phyloP scores from a whole-genome alignment of 495 filamentous ascomycete genomes.

The Trichoderma reesei region DNA sequence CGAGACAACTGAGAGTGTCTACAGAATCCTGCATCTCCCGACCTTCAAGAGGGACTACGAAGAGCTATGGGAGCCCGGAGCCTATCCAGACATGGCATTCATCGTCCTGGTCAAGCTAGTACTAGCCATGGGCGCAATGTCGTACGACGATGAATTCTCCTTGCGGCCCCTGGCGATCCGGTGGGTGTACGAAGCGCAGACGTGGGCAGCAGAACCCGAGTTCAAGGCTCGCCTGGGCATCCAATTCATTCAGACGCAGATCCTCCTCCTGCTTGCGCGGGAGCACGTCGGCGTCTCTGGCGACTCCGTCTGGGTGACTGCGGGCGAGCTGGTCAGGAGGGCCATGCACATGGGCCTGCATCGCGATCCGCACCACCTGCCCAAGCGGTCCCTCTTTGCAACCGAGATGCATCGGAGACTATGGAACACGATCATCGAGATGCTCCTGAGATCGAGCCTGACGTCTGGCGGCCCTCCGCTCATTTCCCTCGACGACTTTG shows the following conservation, averaged over 20 bases:
- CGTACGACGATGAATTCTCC: slow-evolving; percentile 40
- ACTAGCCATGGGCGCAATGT: slow-evolving; percentile 49
- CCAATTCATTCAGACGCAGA: slow-evolving; percentile 44
- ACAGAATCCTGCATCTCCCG: slow-evolving; percentile 44
- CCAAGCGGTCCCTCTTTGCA: slow-evolving; percentile 34
- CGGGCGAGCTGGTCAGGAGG: slow-evolving; percentile 45
- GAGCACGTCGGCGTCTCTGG: slow-evolving; percentile 45
- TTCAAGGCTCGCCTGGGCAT: slow-evolving; percentile 47
- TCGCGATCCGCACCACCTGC: slow-evolving; percentile 40
- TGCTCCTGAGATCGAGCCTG: slow-evolving; percentile 49
- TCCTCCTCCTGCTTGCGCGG: slow-evolving; percentile 50
- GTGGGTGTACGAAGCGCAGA: slow-evolving; percentile 55
- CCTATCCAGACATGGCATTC: slow-evolving; percentile 28
- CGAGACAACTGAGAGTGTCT: slow-evolving; percentile 38
- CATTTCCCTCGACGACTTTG: slow-evolving; percentile 45
- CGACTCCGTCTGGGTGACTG: slow-evolving; percentile 50
- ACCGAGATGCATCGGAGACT: slow-evolving; percentile 57
- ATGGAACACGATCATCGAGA: slow-evolving; percentile 56
- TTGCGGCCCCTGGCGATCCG: slow-evolving; percentile 42
- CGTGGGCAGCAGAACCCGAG: slow-evolving; percentile 46
- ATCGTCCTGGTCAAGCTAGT: slow-evolving; percentile 52
- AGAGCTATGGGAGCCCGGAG: slow-evolving; percentile 29
- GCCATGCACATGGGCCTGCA: slow-evolving; percentile 56
- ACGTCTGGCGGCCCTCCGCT: slow-evolving; percentile 51
- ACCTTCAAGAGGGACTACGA: slow-evolving; percentile 42